Percentiles rank a stretch among this genome's conserved stretches.
phyloP scores from a whole-genome alignment of 2,329 filamentous ascomycete species.

The Colletotrichum cereale region DNA sequence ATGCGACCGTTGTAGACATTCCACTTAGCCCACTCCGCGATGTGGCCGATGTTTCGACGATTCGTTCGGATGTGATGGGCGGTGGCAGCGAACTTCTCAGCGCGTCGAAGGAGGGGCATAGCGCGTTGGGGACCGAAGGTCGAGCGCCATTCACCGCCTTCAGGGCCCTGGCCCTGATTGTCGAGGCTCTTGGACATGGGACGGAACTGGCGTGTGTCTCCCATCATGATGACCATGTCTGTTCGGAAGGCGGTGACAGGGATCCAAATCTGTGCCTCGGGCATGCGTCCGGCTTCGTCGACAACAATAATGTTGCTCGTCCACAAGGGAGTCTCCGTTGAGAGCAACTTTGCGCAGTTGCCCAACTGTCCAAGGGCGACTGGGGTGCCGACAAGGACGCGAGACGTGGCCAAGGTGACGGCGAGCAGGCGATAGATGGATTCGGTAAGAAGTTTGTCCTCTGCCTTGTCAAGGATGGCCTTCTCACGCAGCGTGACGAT shows the following conservation, averaged over 20 bases:
- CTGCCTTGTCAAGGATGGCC: neutral
- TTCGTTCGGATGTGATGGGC: too few species aligned
- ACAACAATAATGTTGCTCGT: neutral
- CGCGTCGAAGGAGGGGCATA: neutral
- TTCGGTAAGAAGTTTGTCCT: neutral
- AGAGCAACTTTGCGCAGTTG: too few species aligned
- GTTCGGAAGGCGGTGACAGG: neutral
- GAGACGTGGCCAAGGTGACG: neutral
- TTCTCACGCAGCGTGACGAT: neutral
- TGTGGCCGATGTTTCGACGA: too few species aligned
- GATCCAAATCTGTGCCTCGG: neutral
- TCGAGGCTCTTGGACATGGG: neutral
- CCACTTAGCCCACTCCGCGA: too few species aligned
- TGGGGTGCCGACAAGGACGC: neutral
- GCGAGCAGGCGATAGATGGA: neutral
- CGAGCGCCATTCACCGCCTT: neutral
- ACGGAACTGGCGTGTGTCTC: neutral
- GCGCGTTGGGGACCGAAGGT: neutral
- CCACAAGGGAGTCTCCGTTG: too few species aligned
- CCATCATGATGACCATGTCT: neutral
- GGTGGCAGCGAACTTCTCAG: too few species aligned
- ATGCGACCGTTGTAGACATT: too few species aligned
- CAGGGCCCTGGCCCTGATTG: neutral
- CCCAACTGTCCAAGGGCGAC: neutral
- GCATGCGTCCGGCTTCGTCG: neutral